phyloP scores from a whole-genome alignment of 345 rosid genomes.

The Tarenaya hassleriana region DNA sequence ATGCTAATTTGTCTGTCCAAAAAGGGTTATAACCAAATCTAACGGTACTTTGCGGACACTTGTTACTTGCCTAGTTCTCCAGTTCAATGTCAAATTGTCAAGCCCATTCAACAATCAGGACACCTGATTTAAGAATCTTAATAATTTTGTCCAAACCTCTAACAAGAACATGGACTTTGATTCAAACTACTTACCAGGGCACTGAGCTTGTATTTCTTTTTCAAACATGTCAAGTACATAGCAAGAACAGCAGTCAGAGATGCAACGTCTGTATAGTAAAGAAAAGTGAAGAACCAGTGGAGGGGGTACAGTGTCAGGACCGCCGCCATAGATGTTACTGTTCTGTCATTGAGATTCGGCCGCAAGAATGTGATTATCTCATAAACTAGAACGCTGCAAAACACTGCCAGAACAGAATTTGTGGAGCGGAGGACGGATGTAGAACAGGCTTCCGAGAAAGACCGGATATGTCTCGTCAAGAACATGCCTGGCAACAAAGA shows the following conservation, averaged over 20 bases:
- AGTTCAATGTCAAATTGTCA: too few relatives aligned
- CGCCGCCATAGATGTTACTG: constrained; percentile 46
- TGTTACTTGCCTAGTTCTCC: too few relatives aligned
- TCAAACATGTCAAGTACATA: constrained; percentile 80
- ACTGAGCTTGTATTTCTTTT: constrained; percentile 58
- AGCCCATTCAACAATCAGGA: too few relatives aligned
- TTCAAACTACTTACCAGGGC: constrained; percentile 56
- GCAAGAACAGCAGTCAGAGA: constrained; percentile 78
- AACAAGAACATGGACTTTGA: constrained; percentile 5
- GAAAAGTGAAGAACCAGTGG: constrained; percentile 91
- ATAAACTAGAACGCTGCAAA: constrained; percentile 59
- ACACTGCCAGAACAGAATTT: constrained; percentile 59
- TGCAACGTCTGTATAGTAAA: constrained; percentile 93
- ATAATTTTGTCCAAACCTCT: background rate
- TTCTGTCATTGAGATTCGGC: constrained; percentile 50
- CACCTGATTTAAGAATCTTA: constrained; percentile 1
- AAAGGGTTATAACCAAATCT: too few relatives aligned
- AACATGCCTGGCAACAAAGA: constrained; percentile 63
- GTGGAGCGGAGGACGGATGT: constrained; percentile 53
- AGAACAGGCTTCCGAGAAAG: constrained; percentile 53
- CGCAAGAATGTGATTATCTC: constrained; percentile 60
- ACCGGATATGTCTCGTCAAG: constrained; percentile 25
- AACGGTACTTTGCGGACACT: too few relatives aligned
- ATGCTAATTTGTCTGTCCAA: too few relatives aligned
- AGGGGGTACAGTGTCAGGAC: constrained; percentile 74